Conservation (phyloP, 495 filamentous ascomycete genomes). For the Neurospora terricola region DNA sequence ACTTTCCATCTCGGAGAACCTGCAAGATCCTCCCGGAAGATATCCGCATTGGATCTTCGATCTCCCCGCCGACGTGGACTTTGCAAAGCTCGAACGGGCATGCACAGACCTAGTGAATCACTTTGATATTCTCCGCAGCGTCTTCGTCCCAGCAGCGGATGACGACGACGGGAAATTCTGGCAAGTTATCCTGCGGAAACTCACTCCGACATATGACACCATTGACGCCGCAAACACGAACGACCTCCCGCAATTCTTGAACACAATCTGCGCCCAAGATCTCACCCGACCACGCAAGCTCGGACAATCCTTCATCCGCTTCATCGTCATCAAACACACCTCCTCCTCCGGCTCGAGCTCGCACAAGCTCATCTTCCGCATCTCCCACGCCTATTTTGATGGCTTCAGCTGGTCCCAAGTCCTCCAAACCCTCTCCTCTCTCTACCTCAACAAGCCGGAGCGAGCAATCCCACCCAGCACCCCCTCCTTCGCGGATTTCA, state of each 20-base stretch:
- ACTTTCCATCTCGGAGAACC: constrained; percentile 43
- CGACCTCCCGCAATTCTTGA: constrained; percentile 9
- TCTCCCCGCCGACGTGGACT: constrained; percentile 43
- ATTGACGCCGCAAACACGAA: constrained; percentile 40
- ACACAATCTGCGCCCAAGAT: constrained; percentile 23
- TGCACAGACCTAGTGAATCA: constrained; percentile 25
- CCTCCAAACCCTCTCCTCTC: constrained; percentile 40
- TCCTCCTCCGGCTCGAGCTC: constrained; percentile 11
- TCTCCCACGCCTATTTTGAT: constrained; percentile 63
- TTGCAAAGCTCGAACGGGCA: constrained; percentile 36
- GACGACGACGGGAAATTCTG: constrained; percentile 35
- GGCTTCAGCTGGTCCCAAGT: constrained; percentile 52
- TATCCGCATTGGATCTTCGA: constrained; percentile 32
- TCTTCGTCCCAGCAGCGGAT: constrained; percentile 42
- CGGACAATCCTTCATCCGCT: constrained; percentile 47
- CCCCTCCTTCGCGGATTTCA: background rate
- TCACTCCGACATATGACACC: constrained; percentile 40
- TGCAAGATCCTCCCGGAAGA: constrained; percentile 13
- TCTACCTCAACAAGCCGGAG: constrained; percentile 36
- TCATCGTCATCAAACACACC: constrained; percentile 40
- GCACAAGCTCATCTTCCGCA: constrained; percentile 46
- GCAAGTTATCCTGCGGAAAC: constrained; percentile 50
- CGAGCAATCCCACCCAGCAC: background rate
- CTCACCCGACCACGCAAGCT: constrained; percentile 26
- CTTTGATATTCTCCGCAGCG: constrained; percentile 53